Evolutionary conservation across 208 protist species (phyloP), one percentile per base, ranked within the genome.

Genomic region (Polymyxa betae): DNA sequence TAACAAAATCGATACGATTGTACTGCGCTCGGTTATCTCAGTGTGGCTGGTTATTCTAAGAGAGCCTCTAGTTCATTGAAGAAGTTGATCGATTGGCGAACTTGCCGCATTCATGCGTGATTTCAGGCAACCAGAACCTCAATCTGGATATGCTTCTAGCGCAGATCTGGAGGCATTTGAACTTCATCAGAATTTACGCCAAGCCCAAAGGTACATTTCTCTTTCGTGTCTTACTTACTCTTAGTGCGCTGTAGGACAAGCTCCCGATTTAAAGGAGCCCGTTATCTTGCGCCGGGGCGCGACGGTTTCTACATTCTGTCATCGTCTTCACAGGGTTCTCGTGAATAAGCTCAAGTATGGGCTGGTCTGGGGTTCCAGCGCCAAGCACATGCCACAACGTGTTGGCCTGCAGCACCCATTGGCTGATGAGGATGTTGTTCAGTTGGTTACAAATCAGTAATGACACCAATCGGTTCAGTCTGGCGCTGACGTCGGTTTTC

Each of bases 341-440:
- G 95, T 99, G 94, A 93, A 94, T 64, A 95, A 97, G 91, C 99
- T 99, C 94, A 99, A 99, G 95, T 98, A 96, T 92, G 98, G 98
- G 52, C 95, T 97, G 93, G 98, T 98, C 10, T 98, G 97, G 97
- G 98, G 98, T 45, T 94, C 94, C 0, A 98, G 96, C 66, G 97
- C 97, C 5, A 99, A 99, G 92, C 96, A 98, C 93, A 94, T 95
- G 60, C 97, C 97, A 60, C 97, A 99, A 91, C 94, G 96, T 88
- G 97, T 98, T 20, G 97, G 97, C 43, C 95, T 98, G 32, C 44
- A 46, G 43, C 95, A 96, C 92, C 10, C 54, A 43, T 52, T 97
- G 0, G 66, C 89, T 0, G 96, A 97, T 90, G 96, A 97, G 89
- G 96, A 97, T 93, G 94, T 97, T 38, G 90, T 97, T 35, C 93